These are phyloP conservation scores for Tulasnella sp. DNA, from an alignment of 768 basidiomycete species.

Conservation along the genomic window DNA sequence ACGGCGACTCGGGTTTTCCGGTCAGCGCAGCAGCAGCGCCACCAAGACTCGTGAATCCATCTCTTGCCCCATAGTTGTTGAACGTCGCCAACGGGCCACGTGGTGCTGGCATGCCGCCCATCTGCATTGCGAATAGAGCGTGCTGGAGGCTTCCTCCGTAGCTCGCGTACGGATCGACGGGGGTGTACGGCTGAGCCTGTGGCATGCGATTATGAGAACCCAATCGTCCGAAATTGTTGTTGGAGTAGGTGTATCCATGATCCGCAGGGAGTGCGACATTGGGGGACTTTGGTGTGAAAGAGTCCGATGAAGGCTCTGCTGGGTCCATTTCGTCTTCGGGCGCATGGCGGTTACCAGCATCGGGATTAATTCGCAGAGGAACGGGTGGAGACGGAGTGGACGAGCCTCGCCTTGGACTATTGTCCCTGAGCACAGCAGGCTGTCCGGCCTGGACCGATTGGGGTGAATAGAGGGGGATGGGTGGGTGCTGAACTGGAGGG, in stretches of 20 bases:
- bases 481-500: constrained; percentile 16
- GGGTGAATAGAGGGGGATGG: constrained; percentile 20
- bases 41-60: neutral
- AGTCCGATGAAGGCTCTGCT: constrained; percentile 23
- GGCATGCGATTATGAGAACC: constrained; percentile 5
- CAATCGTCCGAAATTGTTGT: neutral
- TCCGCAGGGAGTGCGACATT: constrained; percentile 19
- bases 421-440: constrained; percentile 8
- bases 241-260: constrained; percentile 12
- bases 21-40: constrained; percentile 26
- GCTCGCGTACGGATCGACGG: neutral
- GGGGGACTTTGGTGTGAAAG: constrained; percentile 25
- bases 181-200: neutral
- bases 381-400: constrained; percentile 17
- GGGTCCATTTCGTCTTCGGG: constrained; percentile 21
- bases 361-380: constrained; percentile 18
- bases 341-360: neutral
- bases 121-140: constrained; percentile 26
- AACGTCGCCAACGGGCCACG: constrained; percentile 12
- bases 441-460: constrained; percentile 16
- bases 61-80: constrained; percentile 2
- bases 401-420: neutral
- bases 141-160: constrained; percentile 22
- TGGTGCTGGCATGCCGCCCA: constrained; percentile 27
- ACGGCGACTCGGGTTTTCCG: constrained; percentile 18